Evolutionary conservation across 805 yeast genomes (phyloP).

Genomic region (Candida wancherniae): DNA sequence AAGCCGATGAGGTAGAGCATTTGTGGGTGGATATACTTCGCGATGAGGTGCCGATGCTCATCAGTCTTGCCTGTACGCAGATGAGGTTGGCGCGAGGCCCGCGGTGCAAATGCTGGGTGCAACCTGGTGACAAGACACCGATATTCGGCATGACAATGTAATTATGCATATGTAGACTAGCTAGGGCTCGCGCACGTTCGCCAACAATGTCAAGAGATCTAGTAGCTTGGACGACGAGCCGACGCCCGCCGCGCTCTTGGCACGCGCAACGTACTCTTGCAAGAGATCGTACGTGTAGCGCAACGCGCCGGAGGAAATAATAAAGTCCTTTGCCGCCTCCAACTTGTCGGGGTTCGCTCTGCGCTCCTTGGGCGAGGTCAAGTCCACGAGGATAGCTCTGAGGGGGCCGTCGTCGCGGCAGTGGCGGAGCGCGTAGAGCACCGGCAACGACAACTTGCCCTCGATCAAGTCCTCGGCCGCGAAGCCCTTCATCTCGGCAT

Average conservation of each 20-base stretch:
- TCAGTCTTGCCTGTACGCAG: conserved; percentile 4
- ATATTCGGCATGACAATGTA: too few species aligned
- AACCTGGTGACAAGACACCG: too few species aligned
- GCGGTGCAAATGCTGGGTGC: too few species aligned
- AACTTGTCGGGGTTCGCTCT: conserved; percentile 6
- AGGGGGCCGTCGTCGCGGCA: conserved; percentile 16
- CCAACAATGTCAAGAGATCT: conserved; percentile 1
- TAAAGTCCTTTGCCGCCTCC: conserved; percentile 9
- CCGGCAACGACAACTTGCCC: conserved; percentile 85
- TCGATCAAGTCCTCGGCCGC: conserved; percentile 81
- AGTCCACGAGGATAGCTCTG: conserved; percentile 19
- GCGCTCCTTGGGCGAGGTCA: conserved; percentile 9
- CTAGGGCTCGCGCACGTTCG: conserved; percentile 2
- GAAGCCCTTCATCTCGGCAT: conserved; percentile 61
- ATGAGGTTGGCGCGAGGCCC: conserved; percentile 1
- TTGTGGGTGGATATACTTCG: background rate
- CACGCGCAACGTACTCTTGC: conserved; percentile 18
- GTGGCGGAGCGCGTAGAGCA: conserved; percentile 47
- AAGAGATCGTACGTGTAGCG: conserved; percentile 22
- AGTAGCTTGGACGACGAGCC: background rate
- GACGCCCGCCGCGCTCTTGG: conserved; percentile 13
- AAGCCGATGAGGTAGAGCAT: conserved; percentile 91
- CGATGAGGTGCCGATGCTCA: conserved; percentile 4
- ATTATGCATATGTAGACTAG: too few species aligned
- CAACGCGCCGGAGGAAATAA: conserved; percentile 20